Evolutionary conservation across 176 grass and related monocot species (phyloP), one percentile per base, ranked within the genome.

Genomic region (Bonia amplexicaulis): DNA sequence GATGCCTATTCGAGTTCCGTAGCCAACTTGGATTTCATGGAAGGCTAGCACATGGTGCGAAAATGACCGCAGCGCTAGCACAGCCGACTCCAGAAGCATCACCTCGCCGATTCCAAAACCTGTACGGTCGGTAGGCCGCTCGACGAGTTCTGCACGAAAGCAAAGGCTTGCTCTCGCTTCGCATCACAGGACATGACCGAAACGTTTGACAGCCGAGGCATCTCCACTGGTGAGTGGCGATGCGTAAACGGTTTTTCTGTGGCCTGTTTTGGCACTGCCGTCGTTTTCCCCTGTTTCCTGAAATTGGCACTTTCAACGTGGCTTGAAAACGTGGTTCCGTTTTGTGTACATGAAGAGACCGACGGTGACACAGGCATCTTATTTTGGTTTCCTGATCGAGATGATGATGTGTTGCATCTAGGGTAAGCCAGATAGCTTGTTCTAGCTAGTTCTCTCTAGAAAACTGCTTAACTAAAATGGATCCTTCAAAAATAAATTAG

Each of bases 291-390:
- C 0, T 37, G 11, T 40, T 22, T 25, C 19, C 26, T 60, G 74
- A 69, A 85, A 78, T 48, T 23, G 74, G 10, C 66, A 8, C 54
- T 80, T 80, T 52, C 55, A 8, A 72, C 84, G 84, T 79, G 76
- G 76, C 74, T 5, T 6, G 17, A 20, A 23, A 66, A 26, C 26
- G 29, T 19, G 53, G 52, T 48, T 46, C 76, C 55, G 19, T 72
- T 69, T 69, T 53, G 53, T 31, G 1, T 17, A 12, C 9, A 19
- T 25, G 12, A 61, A 26, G 52, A 61, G 39, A 31, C 6, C 7
- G 52, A 86, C 53, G 19, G 65, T 33, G 84, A 79, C 74, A 37
- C 41, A 9, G 62, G 84, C 75, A 76, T 69, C 64, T 16, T 61
- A 6, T 51, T 73, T 54, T 40, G 12, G 12, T 6, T 45, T 29